Percentiles rank a stretch among this genome's conserved stretches.
Conservation (phyloP, 1,284 basidiomycete species). For the Tilletia horrida region DNA sequence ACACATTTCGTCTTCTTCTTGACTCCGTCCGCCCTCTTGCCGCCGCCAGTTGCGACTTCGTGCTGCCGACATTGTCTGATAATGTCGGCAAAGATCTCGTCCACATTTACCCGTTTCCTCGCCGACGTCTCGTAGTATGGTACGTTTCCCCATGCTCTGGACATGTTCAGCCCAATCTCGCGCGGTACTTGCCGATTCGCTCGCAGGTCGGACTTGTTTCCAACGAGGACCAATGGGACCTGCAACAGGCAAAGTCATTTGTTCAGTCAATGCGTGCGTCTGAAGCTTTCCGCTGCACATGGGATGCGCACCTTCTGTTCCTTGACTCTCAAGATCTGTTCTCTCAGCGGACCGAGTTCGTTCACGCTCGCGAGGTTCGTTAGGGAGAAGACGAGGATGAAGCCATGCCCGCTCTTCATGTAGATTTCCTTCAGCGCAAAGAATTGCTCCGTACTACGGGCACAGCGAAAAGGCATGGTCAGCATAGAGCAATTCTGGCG, state of each 20-base stretch:
- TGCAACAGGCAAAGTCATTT: neutral
- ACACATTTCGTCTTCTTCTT: constrained; percentile 21
- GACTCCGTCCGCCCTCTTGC: constrained; percentile 1
- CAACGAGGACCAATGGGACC: constrained; percentile 45
- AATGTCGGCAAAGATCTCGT: constrained; percentile 46
- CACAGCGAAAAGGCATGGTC: too few relatives aligned
- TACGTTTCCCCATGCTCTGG: constrained; percentile 46
- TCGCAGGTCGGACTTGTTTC: constrained; percentile 46
- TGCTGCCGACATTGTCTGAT: constrained; percentile 43
- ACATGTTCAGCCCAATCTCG: constrained; percentile 47
- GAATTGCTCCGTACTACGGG: constrained; percentile 41
- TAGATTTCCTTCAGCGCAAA: constrained; percentile 50
- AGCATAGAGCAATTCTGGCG: too few relatives aligned
- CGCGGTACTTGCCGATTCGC: constrained; percentile 44
- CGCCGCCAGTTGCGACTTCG: constrained; percentile 25
- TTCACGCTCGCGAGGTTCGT: constrained; percentile 46
- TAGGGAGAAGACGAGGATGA: constrained; percentile 47
- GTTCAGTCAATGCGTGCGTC: too few relatives aligned
- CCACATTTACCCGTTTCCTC: constrained; percentile 44
- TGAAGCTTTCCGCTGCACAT: too few relatives aligned
- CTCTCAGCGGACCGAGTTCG: constrained; percentile 44
- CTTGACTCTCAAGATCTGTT: constrained; percentile 46
- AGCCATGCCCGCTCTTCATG: constrained; percentile 46
- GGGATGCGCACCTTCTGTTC: constrained; percentile 28
- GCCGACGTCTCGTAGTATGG: constrained; percentile 49